phyloP scores from a whole-genome alignment of 371 early-diverging fungal genomes.

The Mortierella sp. region DNA sequence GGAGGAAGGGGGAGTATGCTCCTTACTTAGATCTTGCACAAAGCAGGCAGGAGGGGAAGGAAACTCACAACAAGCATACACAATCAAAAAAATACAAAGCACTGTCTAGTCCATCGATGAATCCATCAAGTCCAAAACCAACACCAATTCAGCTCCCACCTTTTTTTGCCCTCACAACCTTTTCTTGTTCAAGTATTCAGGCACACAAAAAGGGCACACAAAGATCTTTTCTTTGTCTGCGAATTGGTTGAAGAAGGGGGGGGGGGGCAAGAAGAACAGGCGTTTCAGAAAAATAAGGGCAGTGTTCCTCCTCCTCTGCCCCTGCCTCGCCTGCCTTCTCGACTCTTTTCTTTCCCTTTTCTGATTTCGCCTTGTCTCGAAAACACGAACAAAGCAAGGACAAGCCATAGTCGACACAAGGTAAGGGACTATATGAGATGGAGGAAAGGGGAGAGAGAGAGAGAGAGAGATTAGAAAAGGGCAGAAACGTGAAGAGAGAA shows the following conservation, averaged over 20 bases:
- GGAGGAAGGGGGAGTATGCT: too few relatives aligned
- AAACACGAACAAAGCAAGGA: background rate
- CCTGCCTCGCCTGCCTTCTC: background rate
- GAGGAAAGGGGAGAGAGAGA: background rate
- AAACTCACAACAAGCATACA: too few relatives aligned
- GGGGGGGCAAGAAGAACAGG: too few relatives aligned
- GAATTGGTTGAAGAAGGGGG: too few relatives aligned
- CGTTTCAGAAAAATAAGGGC: constrained; percentile 2
- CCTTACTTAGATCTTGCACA: too few relatives aligned
- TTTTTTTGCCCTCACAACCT: background rate
- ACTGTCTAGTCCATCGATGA: too few relatives aligned
- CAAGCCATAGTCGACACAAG: background rate
- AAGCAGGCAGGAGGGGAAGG: too few relatives aligned
- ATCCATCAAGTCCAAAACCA: too few relatives aligned
- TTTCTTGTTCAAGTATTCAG: background rate
- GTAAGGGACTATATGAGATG: background rate
- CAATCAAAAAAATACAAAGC: too few relatives aligned
- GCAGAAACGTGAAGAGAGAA: background rate
- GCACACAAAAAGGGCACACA: background rate
- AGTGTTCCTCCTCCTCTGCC: background rate
- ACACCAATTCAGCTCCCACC: background rate
- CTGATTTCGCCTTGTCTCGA: background rate
- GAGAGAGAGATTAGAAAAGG: background rate
- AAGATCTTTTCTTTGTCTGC: too few relatives aligned
- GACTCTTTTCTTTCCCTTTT: background rate